phyloP scores from a whole-genome alignment of 176 grass and related monocot species.

The Neostapfia colusana region DNA sequence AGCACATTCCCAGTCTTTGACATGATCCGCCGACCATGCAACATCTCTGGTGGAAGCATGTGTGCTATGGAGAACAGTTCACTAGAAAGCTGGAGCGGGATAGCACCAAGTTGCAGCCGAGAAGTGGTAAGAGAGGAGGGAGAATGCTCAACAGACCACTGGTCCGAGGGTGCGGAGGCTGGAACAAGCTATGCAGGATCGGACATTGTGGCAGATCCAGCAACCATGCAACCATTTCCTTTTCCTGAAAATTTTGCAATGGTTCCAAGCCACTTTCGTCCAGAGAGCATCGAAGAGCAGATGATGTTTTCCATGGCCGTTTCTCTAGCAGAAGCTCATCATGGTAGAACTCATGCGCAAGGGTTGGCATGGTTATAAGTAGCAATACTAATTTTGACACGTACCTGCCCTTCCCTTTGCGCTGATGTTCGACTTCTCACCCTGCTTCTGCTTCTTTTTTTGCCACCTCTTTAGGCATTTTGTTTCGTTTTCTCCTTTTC shows the following conservation, averaged over 20 bases:
- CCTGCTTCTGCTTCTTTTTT: constrained; percentile 31
- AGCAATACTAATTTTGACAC: constrained; percentile 48
- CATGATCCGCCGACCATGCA: constrained; percentile 54
- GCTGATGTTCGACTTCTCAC: constrained; percentile 10
- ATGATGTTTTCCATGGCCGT: constrained; percentile 96
- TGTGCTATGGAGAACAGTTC: constrained; percentile 50
- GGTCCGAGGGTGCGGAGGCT: constrained; percentile 72
- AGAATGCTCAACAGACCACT: constrained; percentile 81
- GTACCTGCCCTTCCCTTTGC: constrained; percentile 28
- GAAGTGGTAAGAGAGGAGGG: constrained; percentile 66
- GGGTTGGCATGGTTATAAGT: constrained; percentile 80
- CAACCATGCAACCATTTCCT: constrained; percentile 40
- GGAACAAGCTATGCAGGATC: constrained; percentile 82
- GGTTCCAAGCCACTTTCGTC: constrained; percentile 58
- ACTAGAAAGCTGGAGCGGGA: constrained; percentile 59
- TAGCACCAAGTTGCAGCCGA: constrained; percentile 55
- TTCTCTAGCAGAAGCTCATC: constrained; percentile 75
- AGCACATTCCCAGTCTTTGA: constrained; percentile 56
- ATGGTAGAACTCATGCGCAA: constrained; percentile 63
- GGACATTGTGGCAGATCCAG: constrained; percentile 60
- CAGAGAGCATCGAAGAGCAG: constrained; percentile 90
- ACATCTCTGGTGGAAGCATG: constrained; percentile 41
- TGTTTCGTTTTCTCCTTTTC: not conserved
- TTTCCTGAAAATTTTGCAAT: constrained; percentile 48
- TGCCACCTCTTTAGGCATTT: constrained; percentile 45